A percentile compares a stretch with the other conserved stretches of the same genome.
These are phyloP conservation scores for Pyricularia grisea DNA, from an alignment of 2,329 filamentous ascomycete species.

Conservation along the genomic window DNA sequence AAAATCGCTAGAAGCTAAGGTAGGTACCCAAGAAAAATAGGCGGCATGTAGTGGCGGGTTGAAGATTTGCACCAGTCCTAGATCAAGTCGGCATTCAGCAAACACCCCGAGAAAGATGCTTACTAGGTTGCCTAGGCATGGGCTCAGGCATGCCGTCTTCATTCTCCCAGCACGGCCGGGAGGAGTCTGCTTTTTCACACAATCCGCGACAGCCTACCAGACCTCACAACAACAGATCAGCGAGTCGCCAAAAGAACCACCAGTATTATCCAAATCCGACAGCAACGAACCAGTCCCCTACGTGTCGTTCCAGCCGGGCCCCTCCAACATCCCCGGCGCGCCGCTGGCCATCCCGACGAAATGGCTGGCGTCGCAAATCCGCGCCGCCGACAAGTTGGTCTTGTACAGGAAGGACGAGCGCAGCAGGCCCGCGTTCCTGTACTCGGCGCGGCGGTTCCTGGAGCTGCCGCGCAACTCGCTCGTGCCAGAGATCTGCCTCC, in stretches of 20 bases:
- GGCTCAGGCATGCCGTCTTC: neutral
- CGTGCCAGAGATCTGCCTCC: slow-evolving; percentile 59
- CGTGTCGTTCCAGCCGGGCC: neutral
- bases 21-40: neutral
- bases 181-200: neutral
- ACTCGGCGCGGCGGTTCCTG: slow-evolving; percentile 37
- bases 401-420: slow-evolving; percentile 9
- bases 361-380: neutral
- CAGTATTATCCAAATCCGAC: neutral
- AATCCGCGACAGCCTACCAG: neutral
- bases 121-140: neutral
- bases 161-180: neutral
- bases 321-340: slow-evolving; percentile 3
- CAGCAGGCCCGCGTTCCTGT: slow-evolving; percentile 27
- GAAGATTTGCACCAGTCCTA: neutral
- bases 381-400: slow-evolving; percentile 14
- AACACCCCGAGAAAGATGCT: neutral
- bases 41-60: neutral
- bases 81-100: neutral
- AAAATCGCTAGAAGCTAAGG: neutral
- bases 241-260: neutral
- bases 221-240: neutral
- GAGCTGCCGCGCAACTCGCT: slow-evolving; percentile 40
- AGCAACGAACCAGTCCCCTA: neutral
- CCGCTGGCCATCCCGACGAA: slow-evolving; percentile 8